Conservation (phyloP, 1,139 yeast genomes). For the Saccharomyces hybrid region DNA sequence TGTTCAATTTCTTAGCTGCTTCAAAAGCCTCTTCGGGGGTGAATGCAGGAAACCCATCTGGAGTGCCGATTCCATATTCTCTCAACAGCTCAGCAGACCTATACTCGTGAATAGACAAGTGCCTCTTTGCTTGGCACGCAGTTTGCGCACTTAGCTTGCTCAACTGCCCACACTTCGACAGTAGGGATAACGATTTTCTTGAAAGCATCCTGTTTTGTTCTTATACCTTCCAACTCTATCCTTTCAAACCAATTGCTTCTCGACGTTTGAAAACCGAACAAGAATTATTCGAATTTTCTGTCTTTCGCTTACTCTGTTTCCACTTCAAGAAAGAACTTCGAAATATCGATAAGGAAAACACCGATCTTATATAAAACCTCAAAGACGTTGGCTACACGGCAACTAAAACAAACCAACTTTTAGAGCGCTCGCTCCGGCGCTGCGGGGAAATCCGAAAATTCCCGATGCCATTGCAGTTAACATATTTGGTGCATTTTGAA, state of each 20-base stretch:
- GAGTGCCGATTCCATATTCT: constrained; percentile 80
- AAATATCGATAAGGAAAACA: neutral
- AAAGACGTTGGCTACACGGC: neutral
- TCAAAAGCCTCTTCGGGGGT: constrained; percentile 83
- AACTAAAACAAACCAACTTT: neutral
- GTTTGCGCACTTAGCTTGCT: neutral
- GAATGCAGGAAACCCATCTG: constrained; percentile 84
- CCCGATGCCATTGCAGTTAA: neutral
- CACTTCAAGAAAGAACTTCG: neutral
- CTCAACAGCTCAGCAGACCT: constrained; percentile 86
- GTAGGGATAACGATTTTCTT: neutral
- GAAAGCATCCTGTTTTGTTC: neutral
- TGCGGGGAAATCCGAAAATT: constrained; percentile 1
- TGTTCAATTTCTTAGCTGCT: constrained; percentile 57
- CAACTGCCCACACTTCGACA: neutral
- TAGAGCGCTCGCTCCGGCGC: neutral
- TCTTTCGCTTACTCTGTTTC: neutral
- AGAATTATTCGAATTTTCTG: neutral
- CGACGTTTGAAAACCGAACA: neutral
- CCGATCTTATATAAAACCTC: neutral
- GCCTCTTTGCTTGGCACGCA: constrained; percentile 36
- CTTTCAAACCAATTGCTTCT: neutral
- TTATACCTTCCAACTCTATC: neutral
- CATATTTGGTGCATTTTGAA: neutral
- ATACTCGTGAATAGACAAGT: constrained; percentile 87